Conservation (phyloP, 2,329 filamentous ascomycete genomes). For the Diplodia corticola region DNA sequence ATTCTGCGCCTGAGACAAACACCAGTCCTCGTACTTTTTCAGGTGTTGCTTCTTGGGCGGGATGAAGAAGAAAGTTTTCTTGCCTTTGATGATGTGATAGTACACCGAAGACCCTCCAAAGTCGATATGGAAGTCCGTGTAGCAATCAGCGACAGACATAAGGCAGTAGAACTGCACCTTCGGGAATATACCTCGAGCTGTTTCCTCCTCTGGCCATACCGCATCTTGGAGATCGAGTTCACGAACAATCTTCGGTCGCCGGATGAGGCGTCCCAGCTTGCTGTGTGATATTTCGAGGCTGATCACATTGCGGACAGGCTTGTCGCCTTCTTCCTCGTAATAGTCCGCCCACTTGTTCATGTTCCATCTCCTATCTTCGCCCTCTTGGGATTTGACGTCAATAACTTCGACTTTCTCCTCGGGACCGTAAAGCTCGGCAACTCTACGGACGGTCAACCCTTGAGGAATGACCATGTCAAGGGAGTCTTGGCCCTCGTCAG, state of each 20-base stretch:
- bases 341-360: slow-evolving; percentile 67
- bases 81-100: slow-evolving; percentile 68
- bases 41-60: slow-evolving; percentile 67
- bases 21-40: slow-evolving; percentile 72
- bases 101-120: slow-evolving; percentile 71
- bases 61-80: slow-evolving; percentile 72
- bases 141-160: slow-evolving; percentile 71
- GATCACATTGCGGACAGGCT: slow-evolving; percentile 68
- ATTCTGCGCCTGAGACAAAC: slow-evolving; percentile 65
- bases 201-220: slow-evolving; percentile 56
- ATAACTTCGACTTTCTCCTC: slow-evolving; percentile 66
- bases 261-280: slow-evolving; percentile 61
- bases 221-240: slow-evolving; percentile 60
- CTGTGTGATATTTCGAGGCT: slow-evolving; percentile 68
- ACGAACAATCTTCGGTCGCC: slow-evolving; percentile 64
- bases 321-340: slow-evolving; percentile 63
- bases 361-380: slow-evolving; percentile 64
- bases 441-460: slow-evolving; percentile 62
- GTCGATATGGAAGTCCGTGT: slow-evolving; percentile 72
- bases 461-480: slow-evolving; percentile 69
- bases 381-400: slow-evolving; percentile 68
- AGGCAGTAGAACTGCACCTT: slow-evolving; percentile 69
- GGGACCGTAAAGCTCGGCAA: slow-evolving; percentile 64
- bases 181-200: slow-evolving; percentile 57
- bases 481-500: slow-evolving; percentile 64